Evolutionary conservation across 768 basidiomycete species (phyloP).

Genomic region (Chalciporus piperatus): DNA sequence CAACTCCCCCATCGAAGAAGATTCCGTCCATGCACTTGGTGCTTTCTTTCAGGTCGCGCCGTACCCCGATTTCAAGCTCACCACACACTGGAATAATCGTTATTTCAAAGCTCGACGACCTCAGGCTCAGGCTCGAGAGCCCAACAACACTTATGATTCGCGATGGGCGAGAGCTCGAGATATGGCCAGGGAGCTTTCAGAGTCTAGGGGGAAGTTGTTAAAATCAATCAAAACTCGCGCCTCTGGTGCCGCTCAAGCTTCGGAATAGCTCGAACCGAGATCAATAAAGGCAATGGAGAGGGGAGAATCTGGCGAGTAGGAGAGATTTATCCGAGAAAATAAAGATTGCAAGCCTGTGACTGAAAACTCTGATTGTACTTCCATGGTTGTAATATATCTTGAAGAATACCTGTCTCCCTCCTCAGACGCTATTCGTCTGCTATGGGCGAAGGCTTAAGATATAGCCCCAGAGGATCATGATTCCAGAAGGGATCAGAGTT

Average conservation of each 20-base stretch:
- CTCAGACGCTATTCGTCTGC: too few species aligned
- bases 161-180: constrained; percentile 2
- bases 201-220: background rate
- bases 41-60: constrained; percentile 12
- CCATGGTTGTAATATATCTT: too few species aligned
- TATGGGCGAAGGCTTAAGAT: too few species aligned
- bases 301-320: too few species aligned
- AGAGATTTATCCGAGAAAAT: too few species aligned
- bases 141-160: background rate
- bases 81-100: background rate
- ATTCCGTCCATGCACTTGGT: constrained; percentile 7
- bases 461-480: too few species aligned
- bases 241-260: background rate
- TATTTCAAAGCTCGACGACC: background rate
- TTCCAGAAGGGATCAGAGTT: too few species aligned
- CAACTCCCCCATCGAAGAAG: constrained; percentile 1
- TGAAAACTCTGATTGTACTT: too few species aligned
- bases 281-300: too few species aligned
- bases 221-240: background rate
- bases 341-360: too few species aligned
- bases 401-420: too few species aligned
- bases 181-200: constrained; percentile 1
- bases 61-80: constrained; percentile 1
- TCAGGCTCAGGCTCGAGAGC: background rate
- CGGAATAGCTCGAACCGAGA: too few species aligned